Evolutionary conservation across 2,329 filamentous ascomycete genomes (phyloP), one percentile per base, ranked within the genome.

Genomic region (Diplodia mutila): DNA sequence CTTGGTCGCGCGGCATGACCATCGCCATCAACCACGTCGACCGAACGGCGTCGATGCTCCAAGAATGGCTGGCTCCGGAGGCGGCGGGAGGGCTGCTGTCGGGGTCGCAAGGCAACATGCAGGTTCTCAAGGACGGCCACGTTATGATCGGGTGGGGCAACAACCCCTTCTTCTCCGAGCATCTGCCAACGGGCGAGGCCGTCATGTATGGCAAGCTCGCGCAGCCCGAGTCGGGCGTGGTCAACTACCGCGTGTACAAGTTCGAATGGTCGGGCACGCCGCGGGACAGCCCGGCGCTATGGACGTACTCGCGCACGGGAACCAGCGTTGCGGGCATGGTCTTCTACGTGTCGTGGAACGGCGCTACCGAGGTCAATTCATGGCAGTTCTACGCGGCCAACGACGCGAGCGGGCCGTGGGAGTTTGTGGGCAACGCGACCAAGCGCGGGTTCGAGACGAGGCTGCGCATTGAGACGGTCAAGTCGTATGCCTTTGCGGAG

Each of bases 121-220:
- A 89, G 70, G 71, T 86, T 6, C 79, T 89, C 0, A 81, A 84
- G 0, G 83, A 83, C 64, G 84, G 84, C 39, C 84, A 86, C 67
- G 82, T 82, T 7, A 76, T 89, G 51, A 82, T 89, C 39, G 85
- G 85, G 69, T 89, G 86, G 86, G 86, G 87, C 4, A 76, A 81
- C 67, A 73, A 77, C 34, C 73, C 75, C 1, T 77, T 81, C 53
- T 79, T 79, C n/a, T 81, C 80, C 7, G 81, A 83, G 65, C 72
- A 84, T 71, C 78, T 78, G 0, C 71, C 77, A 1, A 80, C 83
- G n/a, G 86, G 86, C 9, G 75, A 80, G 9, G 73, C 83, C 3
- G 77, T 88, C 21, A 86, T 86, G 78, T 84, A 88, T 68, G 80
- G 77, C 6, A 84, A 85, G 71, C 78, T 86, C 71, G 80, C 71